A percentile compares a stretch with the other conserved stretches of the same genome.
Conservation (phyloP, 352 stramenopile genomes). For the Halophytophthora polymorphica region DNA sequence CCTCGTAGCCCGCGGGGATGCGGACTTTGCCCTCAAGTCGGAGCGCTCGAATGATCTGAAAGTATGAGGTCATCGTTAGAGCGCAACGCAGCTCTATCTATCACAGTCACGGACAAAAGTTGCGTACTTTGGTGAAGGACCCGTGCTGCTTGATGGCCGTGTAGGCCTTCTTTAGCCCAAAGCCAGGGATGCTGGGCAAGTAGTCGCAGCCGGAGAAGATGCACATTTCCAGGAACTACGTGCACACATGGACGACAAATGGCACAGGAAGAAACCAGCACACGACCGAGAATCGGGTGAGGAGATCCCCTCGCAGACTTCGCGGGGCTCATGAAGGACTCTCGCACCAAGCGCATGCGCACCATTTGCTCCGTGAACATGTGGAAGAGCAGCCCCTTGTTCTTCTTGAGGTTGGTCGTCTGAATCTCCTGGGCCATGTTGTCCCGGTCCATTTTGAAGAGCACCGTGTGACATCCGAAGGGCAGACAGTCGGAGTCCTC, state of each 20-base stretch:
- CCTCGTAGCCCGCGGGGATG: conserved; percentile 55
- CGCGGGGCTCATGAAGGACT: too few relatives aligned
- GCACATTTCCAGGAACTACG: conserved; percentile 87
- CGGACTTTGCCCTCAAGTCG: conserved; percentile 64
- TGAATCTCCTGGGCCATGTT: conserved; percentile 86
- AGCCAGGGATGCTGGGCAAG: conserved; percentile 66
- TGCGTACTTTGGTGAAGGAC: conserved; percentile 54
- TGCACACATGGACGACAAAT: conserved; percentile 2
- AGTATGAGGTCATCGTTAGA: conserved; percentile 2
- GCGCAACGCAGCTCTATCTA: not conserved
- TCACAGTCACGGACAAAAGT: too few relatives aligned
- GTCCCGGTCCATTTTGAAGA: conserved; percentile 96
- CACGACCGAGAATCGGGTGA: not conserved
- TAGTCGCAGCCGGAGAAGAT: conserved; percentile 92
- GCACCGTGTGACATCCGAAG: conserved; percentile 89
- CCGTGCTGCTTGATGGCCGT: conserved; percentile 69
- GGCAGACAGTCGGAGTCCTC: conserved; percentile 95
- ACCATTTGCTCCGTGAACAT: conserved; percentile 88
- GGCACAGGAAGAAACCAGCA: not conserved
- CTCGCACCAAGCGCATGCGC: not conserved
- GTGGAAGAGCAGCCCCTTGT: conserved; percentile 69
- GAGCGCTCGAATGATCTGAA: conserved; percentile 53
- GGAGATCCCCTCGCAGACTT: too few relatives aligned
- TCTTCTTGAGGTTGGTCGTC: conserved; percentile 59
- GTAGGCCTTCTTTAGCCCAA: conserved; percentile 85